Percentiles rank a stretch among this genome's conserved stretches.
Evolutionary conservation across 2,329 filamentous ascomycete genomes (phyloP).

Genomic region (Sarocladium kiliense): DNA sequence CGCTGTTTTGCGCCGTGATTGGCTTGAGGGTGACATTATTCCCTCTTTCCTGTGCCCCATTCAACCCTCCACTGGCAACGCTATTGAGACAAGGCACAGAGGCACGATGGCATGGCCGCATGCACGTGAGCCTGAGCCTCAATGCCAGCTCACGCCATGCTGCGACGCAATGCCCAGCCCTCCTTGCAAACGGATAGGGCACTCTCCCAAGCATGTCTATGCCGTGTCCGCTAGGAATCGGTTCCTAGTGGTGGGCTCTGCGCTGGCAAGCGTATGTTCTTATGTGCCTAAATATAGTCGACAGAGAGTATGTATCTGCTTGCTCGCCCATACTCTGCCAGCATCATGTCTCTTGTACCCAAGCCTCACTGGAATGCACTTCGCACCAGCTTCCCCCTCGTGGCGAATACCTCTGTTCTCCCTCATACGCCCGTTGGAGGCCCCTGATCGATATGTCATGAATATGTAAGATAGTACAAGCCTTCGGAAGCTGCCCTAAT

Average conservation of each 20-base stretch:
- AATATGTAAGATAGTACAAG: not conserved
- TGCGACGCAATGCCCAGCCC: not conserved
- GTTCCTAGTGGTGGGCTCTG: conserved; percentile 1
- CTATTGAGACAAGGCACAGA: not conserved
- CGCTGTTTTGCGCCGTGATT: not conserved
- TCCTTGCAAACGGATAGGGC: not conserved
- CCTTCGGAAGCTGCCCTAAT: not conserved
- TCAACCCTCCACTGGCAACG: not conserved
- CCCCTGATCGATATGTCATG: not conserved
- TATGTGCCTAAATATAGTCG: not conserved
- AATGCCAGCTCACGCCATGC: conserved; percentile 1
- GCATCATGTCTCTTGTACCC: not conserved
- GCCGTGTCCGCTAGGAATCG: not conserved
- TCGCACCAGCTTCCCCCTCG: not conserved
- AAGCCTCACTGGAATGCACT: not conserved
- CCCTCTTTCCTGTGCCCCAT: not conserved
- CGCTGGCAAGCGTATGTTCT: not conserved
- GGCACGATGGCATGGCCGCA: not conserved
- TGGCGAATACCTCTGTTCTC: not conserved
- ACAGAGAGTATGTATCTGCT: not conserved
- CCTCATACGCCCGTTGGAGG: not conserved
- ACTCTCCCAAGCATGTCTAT: not conserved
- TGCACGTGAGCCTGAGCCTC: conserved; percentile 7
- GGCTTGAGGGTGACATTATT: not conserved
- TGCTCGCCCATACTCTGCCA: not conserved